Evolutionary conservation across 2,329 filamentous ascomycete species (phyloP), one percentile per base, ranked within the genome.

Genomic region (Aspergillus vadensis): DNA sequence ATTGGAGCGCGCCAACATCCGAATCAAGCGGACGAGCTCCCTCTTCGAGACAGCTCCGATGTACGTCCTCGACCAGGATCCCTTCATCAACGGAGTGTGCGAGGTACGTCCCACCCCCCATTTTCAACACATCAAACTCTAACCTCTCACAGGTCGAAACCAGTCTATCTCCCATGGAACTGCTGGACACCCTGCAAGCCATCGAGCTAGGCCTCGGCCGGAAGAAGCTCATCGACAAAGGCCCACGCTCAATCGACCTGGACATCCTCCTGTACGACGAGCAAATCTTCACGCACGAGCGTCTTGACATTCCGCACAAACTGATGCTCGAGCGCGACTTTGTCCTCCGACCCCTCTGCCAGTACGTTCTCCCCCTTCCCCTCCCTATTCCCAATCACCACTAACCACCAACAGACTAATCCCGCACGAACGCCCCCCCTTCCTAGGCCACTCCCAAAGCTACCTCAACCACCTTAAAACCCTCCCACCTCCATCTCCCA

Each of bases 21-120:
- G 79, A 56, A 85, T 99, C 41, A 83, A 86, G 70, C 84, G 88
- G 69, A 97, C 94, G 0, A 98, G 94, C 75, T 89, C 88, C 63
- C 81, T 99, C 3, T 99, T 95, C 85, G 92, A 98, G 79, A 99
- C 94, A 3, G 88, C 91, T 69, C 92, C 95, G 21, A 99, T 99
- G 95, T 99, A 99, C 76, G 90, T 97, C 65, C 80, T 90, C 64
- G 90, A 97, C 64, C 95, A 99, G 75, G 88, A 88, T 64, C 85
- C 86, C 30, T 99, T 99, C 72, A 80, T 97, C 51, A 99, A 99
- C 73, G 95, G 92, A 19, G 93, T 88, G 59, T 97, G 92, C 75
- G 91, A 96, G 87, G 92, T 96, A 76, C 74, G 86, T 81, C 52
- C 15, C 17, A 2, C 23, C 32, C n/a, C n/a, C 10, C n/a, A 8